Evolutionary conservation across 768 basidiomycete species (phyloP).

Genomic region (Hydnomerulius pinastri): DNA sequence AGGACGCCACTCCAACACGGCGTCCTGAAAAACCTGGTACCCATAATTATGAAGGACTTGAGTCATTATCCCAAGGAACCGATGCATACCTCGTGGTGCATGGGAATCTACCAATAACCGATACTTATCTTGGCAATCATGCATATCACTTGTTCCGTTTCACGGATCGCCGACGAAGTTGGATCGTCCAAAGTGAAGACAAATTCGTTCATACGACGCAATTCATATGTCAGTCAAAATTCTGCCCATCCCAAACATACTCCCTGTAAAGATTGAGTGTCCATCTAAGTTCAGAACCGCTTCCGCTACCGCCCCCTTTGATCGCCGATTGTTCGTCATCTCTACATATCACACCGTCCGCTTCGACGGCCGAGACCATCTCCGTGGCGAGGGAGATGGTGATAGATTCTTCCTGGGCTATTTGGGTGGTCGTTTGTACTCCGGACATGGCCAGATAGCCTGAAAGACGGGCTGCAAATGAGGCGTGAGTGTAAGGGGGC

Average conservation of each 20-base stretch:
- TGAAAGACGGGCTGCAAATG: constrained; percentile 70
- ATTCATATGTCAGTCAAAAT: constrained; percentile 2
- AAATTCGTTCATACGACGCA: not conserved
- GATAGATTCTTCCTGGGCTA: constrained; percentile 71
- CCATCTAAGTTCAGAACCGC: constrained; percentile 68
- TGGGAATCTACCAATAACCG: not conserved
- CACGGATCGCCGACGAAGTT: not conserved
- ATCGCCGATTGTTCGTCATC: constrained; percentile 58
- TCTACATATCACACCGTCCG: constrained; percentile 67
- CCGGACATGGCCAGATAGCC: constrained; percentile 52
- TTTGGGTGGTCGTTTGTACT: constrained; percentile 61
- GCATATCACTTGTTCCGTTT: too few species aligned
- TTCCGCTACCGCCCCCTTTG: constrained; percentile 44
- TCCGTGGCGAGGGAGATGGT: constrained; percentile 75
- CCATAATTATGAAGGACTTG: too few species aligned
- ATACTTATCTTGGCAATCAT: too few species aligned
- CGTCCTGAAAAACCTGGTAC: too few species aligned
- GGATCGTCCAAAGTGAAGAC: not conserved
- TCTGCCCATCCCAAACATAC: constrained; percentile 78
- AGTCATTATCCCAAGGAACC: too few species aligned
- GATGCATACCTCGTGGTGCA: too few species aligned
- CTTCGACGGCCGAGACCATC: constrained; percentile 76
- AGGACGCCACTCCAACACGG: too few species aligned
- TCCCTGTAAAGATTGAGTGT: constrained; percentile 64
- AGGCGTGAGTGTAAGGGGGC: constrained; percentile 65